phyloP scores from a whole-genome alignment of 768 basidiomycete genomes.

The Dacryopinax spathularia region DNA sequence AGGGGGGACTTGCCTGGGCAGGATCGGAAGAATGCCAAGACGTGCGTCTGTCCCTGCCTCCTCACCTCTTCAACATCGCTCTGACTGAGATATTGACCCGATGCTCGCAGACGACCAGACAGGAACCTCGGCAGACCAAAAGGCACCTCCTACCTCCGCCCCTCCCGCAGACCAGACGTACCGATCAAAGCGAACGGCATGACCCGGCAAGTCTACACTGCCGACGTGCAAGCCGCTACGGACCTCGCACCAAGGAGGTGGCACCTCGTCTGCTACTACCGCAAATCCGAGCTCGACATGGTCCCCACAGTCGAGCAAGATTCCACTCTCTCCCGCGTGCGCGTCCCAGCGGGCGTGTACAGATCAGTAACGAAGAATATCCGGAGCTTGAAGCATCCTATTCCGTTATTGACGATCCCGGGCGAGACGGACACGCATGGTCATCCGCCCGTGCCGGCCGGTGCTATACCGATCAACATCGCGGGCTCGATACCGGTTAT shows the following conservation, averaged over 20 bases:
- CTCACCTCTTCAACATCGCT: no score
- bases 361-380: background rate
- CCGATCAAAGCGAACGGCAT: background rate
- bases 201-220: background rate
- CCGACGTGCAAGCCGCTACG: background rate
- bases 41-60: background rate
- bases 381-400: background rate
- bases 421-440: background rate
- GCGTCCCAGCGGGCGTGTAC: background rate
- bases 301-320: background rate
- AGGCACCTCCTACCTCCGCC: background rate
- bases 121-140: background rate
- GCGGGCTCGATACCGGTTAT: background rate
- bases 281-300: slow-evolving; percentile 1
- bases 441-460: background rate
- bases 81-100: background rate
- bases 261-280: background rate
- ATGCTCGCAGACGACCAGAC: background rate
- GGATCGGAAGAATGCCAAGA: background rate
- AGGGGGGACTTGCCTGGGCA: background rate
- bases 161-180: background rate
- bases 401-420: background rate
- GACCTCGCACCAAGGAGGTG: background rate
- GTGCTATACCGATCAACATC: background rate
- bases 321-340: background rate